Conservation (phyloP, 2,329 filamentous ascomycete species). For the Colletotrichum agaves region DNA sequence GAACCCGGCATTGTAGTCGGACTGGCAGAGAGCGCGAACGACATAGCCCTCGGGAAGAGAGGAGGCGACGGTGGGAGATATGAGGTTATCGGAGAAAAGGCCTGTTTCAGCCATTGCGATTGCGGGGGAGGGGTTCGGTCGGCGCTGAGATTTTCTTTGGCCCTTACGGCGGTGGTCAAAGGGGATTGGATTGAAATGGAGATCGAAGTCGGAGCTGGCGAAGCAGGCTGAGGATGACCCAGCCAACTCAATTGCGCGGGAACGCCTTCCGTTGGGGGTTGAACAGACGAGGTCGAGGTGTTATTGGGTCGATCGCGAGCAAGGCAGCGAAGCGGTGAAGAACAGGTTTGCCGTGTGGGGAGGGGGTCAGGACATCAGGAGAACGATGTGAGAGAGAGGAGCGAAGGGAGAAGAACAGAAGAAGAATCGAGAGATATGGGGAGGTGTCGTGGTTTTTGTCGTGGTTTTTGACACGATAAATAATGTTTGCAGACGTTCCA, state of each 20-base stretch:
- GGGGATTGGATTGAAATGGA: not conserved
- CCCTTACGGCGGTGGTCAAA: not conserved
- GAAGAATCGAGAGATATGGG: not conserved
- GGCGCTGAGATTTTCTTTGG: not conserved
- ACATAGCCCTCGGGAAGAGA: conserved; percentile 84
- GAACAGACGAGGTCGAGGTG: not conserved
- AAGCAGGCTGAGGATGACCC: not conserved
- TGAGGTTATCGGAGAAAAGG: conserved; percentile 81
- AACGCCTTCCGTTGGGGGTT: conserved; percentile 30
- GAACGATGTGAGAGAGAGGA: conserved; percentile 2
- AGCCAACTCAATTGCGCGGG: conserved; percentile 1
- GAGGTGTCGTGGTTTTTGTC: conserved; percentile 4
- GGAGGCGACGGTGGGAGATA: conserved; percentile 78
- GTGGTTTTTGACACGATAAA: conserved; percentile 16
- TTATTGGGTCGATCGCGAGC: conserved; percentile 1
- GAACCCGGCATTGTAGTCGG: conserved; percentile 85
- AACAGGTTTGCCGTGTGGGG: not conserved
- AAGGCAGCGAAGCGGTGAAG: conserved; percentile 31
- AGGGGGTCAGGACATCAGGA: not conserved
- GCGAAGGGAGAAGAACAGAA: not conserved
- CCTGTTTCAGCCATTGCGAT: conserved; percentile 55
- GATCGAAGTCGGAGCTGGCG: not conserved
- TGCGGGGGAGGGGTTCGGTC: not conserved
- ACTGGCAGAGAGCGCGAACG: conserved; percentile 80
- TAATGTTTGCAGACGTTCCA: conserved; percentile 20